Conservation (phyloP, 2,329 filamentous ascomycete species). For the Calonectria montana region DNA sequence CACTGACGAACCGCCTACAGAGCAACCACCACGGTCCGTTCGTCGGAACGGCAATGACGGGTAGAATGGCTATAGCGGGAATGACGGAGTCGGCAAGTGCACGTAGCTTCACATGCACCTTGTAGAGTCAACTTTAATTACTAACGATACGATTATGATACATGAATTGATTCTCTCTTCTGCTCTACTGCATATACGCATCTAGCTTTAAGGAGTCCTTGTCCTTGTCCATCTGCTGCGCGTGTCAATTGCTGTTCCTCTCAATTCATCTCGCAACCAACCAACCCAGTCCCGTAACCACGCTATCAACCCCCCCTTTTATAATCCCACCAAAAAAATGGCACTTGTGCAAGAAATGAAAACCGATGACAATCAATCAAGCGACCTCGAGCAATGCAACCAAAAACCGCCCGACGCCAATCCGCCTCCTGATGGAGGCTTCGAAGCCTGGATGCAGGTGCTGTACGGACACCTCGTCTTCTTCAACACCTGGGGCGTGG, state of each 20-base stretch:
- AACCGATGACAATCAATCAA: constrained; percentile 1
- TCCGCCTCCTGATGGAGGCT: constrained; percentile 32
- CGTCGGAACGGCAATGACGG: constrained; percentile 11
- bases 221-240: too few species aligned
- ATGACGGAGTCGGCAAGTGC: constrained; percentile 21
- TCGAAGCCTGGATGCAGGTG: constrained; percentile 47
- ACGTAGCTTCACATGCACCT: background rate
- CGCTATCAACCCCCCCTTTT: too few species aligned
- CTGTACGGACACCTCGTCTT: constrained; percentile 52
- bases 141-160: background rate
- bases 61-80: constrained; percentile 29
- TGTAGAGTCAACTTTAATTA: background rate
- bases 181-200: too few species aligned
- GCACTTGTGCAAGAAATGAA: background rate
- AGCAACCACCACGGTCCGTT: background rate
- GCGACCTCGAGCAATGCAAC: constrained; percentile 18
- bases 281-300: too few species aligned
- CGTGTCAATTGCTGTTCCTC: too few species aligned
- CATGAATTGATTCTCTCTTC: too few species aligned
- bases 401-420: background rate
- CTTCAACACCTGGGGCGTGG: constrained; percentile 59
- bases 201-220: too few species aligned
- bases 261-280: too few species aligned
- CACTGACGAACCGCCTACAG: background rate
- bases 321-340: constrained; percentile 4